Base-by-base conservation (phyloP, 2,329 filamentous ascomycete genomes). In the Exophiala sideris region DNA sequence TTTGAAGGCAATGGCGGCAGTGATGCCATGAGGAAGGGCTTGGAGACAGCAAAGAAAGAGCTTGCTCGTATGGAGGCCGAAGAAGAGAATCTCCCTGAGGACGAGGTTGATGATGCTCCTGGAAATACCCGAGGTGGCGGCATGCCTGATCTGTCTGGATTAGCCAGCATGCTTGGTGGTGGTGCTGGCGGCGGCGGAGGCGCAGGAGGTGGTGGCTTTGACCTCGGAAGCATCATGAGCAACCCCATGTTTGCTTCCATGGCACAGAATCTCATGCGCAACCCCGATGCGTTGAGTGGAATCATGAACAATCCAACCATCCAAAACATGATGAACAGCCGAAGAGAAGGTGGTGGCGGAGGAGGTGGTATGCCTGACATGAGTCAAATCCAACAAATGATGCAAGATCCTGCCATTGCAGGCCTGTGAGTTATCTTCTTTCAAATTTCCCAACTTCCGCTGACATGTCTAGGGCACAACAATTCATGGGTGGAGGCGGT, bases 191-290 rank as follows among this genome's bases (percentile, higher is more conserved):
- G 78, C 11, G 79, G 74, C 21, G 83, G 74, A 8, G 85, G 82
- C 4, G 85, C 81, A 16, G 41, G 40, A 5, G 84, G 77, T 6
- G 87, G 87, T 48, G 89, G 89, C 50, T 94, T 96, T 10, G 92
- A 97, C 71, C 78, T 99, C 20, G 75, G 83, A 60, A 83, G 83
- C 60, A 85, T 99, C 71, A 95, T 97, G 91, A 91, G 79, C 78
- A 99, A 97, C 77, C 94, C 94, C 52, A 97, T 97, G 94, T 95
- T 99, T 76, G 84, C 91, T 47, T 88, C 82, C 75, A 96, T 97
- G 91, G 94, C 94, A 3, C 90, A 96, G 78, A 96, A 89, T 73
- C 74, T 99, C 51, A 97, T 97, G 94, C 89, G 85, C 75, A 96
- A 99, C 76, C 94, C 94, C 0, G 89, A 95, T 8, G 84, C 91